Evolutionary conservation across 2,329 filamentous ascomycete species (phyloP), one percentile per base, ranked within the genome.

Genomic region (Chalara sp.): DNA sequence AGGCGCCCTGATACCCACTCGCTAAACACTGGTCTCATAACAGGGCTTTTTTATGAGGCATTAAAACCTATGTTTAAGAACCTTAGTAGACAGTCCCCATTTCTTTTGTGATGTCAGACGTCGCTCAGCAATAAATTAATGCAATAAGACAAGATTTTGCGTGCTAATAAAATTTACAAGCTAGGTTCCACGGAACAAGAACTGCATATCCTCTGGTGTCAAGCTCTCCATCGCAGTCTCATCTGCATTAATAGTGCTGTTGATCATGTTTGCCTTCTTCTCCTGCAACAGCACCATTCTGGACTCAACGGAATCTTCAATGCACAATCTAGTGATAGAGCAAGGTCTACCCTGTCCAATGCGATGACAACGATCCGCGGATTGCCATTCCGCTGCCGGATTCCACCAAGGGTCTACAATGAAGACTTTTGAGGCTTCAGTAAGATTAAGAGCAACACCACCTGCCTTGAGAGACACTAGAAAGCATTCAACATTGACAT

Each of bases 341-440:
- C 93, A 97, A 31, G 92, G 92, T 6, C 93, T 86, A 44, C 84
- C 88, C 72, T 99, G 93, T 32, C 93, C 93, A 60, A 97, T 99
- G 50, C 93, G 90, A 70, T 97, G 93, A 64, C 87, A 90, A 57
- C 88, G 81, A 67, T 99, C 93, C 3, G 93, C 93, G 55, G 87
- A 93, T 70, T 99, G 93, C 93, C 93, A 99, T 71, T 99, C 93
- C 0, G 92, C 92, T n/a, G 91, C 91, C n/a, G 93, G 93, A 61
- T 97, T 97, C 93, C 93, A 99, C 93, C 93, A 97, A 76, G 93
- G 93, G 63, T 99, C 93, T 52, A 97, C 84, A 54, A 97, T 96
- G 68, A 96, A 97, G 7, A 99, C 93, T 46, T 89, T 79, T 2
- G 89, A 95, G 1, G 93, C 93, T 68, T 99, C 93, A 0, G 92